These are phyloP conservation scores for Sordariomycetes sp. DNA, from an alignment of 2,329 filamentous ascomycete species.

Conservation along the genomic window DNA sequence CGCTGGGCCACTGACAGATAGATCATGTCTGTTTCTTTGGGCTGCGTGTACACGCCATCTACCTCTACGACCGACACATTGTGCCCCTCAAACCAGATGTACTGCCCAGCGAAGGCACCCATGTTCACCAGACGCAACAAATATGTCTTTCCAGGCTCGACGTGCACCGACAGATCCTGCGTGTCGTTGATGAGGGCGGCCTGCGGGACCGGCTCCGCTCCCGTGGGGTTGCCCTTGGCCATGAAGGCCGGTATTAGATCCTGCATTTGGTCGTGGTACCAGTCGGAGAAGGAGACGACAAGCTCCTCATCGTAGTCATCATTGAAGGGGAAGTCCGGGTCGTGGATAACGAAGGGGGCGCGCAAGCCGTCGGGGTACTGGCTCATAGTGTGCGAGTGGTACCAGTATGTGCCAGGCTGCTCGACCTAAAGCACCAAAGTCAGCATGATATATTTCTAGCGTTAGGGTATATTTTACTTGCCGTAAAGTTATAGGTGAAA, in stretches of 20 bases:
- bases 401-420: conserved; percentile 51
- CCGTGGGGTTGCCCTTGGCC: conserved; percentile 44
- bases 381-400: conserved; percentile 46
- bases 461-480: conserved; percentile 56
- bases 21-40: conserved; percentile 49
- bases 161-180: conserved; percentile 45
- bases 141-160: conserved; percentile 63
- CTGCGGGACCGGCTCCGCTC: conserved; percentile 58
- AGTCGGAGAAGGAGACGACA: conserved; percentile 56
- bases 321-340: conserved; percentile 39
- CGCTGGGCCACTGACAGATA: conserved; percentile 63
- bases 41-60: conserved; percentile 61
- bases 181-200: conserved; percentile 65
- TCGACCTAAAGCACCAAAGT: conserved; percentile 55
- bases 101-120: conserved; percentile 60
- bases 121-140: conserved; percentile 65
- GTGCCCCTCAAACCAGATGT: conserved; percentile 58
- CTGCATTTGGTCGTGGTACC: conserved; percentile 56
- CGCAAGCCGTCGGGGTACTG: conserved; percentile 53
- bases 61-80: conserved; percentile 64
- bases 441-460: too few species aligned
- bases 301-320: conserved; percentile 53
- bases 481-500: conserved; percentile 45
- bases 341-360: conserved; percentile 43
- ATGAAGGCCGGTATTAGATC: conserved; percentile 38